These are phyloP conservation scores for Cyclaneusma minus DNA, from an alignment of 2,329 filamentous ascomycete species.

Conservation along the genomic window DNA sequence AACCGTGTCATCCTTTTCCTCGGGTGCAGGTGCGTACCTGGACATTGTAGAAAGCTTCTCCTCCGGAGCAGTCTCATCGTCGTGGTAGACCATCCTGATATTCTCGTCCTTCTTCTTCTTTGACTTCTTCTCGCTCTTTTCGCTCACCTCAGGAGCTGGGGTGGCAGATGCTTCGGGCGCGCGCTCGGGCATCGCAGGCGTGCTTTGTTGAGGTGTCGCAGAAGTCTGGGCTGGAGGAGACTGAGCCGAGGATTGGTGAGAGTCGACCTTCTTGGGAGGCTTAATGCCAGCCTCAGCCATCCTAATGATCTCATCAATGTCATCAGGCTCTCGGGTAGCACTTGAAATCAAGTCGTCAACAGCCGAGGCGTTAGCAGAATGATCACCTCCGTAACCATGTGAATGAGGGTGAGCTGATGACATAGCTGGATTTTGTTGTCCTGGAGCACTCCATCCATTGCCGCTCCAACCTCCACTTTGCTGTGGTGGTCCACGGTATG, in stretches of 20 bases:
- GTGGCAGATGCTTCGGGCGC: conserved; percentile 16
- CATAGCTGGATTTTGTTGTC: conserved; percentile 22
- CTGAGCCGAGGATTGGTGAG: conserved; percentile 26
- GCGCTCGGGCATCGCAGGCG: conserved; percentile 22
- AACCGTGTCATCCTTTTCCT: conserved; percentile 18
- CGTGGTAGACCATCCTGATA: conserved; percentile 67
- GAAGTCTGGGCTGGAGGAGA: conserved; percentile 18
- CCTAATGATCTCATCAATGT: conserved; percentile 50
- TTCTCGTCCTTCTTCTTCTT: conserved; percentile 55
- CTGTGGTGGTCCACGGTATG: conserved; percentile 10
- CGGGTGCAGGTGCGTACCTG: conserved; percentile 54
- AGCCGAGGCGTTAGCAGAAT: conserved; percentile 24
- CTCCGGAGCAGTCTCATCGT: conserved; percentile 68
- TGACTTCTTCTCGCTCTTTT: conserved; percentile 47
- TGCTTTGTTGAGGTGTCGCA: conserved; percentile 24
- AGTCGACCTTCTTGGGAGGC: conserved; percentile 25
- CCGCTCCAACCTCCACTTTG: conserved; percentile 18
- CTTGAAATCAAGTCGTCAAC: conserved; percentile 32
- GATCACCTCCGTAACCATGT: conserved; percentile 18
- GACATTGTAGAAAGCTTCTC: conserved; percentile 73
- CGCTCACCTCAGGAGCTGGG: conserved; percentile 25
- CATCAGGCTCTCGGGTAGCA: conserved; percentile 33
- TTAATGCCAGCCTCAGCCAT: conserved; percentile 47
- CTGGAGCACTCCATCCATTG: conserved; percentile 19
- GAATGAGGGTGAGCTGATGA: conserved; percentile 20